Conservation (phyloP, 1,139 yeast genomes). For the Taiozyma onychis region DNA sequence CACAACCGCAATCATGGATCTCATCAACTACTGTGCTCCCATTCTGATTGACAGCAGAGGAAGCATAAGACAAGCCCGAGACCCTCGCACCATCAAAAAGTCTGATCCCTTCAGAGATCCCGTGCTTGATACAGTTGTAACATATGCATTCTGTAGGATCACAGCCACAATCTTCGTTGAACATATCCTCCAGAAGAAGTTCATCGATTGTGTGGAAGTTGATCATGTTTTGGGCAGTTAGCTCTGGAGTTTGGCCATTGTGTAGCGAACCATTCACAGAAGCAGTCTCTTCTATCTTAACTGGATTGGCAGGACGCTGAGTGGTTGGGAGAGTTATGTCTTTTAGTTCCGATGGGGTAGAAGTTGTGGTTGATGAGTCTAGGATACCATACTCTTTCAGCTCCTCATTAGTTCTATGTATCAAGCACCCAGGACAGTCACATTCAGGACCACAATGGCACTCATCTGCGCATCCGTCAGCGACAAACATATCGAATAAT, state of each 20-base stretch:
- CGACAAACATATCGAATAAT: slow-evolving; percentile 13
- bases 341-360: slow-evolving; percentile 9
- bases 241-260: not conserved
- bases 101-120: slow-evolving; percentile 19
- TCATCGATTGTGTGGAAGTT: slow-evolving; percentile 21
- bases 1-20: slow-evolving; percentile 18
- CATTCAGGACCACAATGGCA: slow-evolving; percentile 23
- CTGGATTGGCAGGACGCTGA: not conserved
- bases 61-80: not conserved
- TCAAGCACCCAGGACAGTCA: slow-evolving; percentile 21
- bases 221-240: slow-evolving; percentile 6
- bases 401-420: slow-evolving; percentile 23
- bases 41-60: not conserved
- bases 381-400: slow-evolving; percentile 18
- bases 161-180: slow-evolving; percentile 20
- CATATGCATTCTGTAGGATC: slow-evolving; percentile 17
- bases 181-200: slow-evolving; percentile 11
- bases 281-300: not conserved
- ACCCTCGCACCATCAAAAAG: slow-evolving; percentile 13
- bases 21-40: not conserved
- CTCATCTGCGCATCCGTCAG: slow-evolving; percentile 20
- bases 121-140: slow-evolving; percentile 19
- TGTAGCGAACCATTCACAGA: not conserved
- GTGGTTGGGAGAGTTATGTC: not conserved
- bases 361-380: slow-evolving; percentile 13